Conservation (phyloP, 2,329 filamentous ascomycete species). For the Penicillium sp. region DNA sequence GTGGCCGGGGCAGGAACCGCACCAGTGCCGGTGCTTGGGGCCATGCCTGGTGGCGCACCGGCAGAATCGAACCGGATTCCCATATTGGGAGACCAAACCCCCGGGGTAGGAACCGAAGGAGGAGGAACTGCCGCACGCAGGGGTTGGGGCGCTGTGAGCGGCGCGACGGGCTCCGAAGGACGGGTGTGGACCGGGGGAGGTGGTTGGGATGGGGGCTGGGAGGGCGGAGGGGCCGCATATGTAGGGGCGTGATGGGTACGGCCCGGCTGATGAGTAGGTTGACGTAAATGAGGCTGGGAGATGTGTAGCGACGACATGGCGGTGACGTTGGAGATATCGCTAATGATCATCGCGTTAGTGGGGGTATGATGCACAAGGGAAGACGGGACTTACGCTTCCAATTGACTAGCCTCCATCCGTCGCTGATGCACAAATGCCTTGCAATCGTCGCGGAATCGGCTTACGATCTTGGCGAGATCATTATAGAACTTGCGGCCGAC, state of each 20-base stretch:
- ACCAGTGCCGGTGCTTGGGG: slow-evolving; percentile 27
- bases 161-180: slow-evolving; percentile 29
- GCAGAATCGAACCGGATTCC: slow-evolving; percentile 70
- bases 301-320: slow-evolving; percentile 61
- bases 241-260: slow-evolving; percentile 31
- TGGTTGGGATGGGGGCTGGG: slow-evolving; percentile 44
- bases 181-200: slow-evolving; percentile 43
- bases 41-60: slow-evolving; percentile 35
- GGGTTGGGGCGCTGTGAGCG: slow-evolving; percentile 49
- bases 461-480: slow-evolving; percentile 84
- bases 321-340: slow-evolving; percentile 54
- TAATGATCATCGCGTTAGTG: slow-evolving; percentile 22
- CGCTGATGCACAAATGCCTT: slow-evolving; percentile 76
- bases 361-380: slow-evolving; percentile 2
- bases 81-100: slow-evolving; percentile 77
- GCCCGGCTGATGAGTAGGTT: slow-evolving; percentile 33
- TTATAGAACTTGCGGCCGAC: slow-evolving; percentile 96
- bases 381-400: slow-evolving; percentile 65
- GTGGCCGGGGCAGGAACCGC: slow-evolving; percentile 18
- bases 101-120: slow-evolving; percentile 54
- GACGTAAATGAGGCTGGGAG: slow-evolving; percentile 30
- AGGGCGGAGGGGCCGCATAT: slow-evolving; percentile 33
- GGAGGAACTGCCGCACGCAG: slow-evolving; percentile 46
- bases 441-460: slow-evolving; percentile 77
- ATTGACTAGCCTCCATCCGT: slow-evolving; percentile 72